These are phyloP conservation scores for Suillus hirtellus DNA, from an alignment of 768 basidiomycete species.

Conservation along the genomic window DNA sequence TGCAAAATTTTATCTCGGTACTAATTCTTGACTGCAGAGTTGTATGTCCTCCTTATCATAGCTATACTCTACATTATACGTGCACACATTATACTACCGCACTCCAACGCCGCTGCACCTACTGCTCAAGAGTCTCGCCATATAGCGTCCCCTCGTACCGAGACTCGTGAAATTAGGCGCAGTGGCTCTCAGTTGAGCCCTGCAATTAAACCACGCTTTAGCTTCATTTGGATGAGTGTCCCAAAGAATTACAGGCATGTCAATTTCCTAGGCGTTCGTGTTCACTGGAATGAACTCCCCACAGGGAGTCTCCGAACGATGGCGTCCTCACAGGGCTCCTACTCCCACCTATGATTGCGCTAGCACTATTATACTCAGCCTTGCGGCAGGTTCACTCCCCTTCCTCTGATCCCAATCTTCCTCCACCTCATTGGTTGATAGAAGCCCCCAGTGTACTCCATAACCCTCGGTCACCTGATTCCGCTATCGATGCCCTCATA, in stretches of 20 bases:
- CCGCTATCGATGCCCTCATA: conserved; percentile 55
- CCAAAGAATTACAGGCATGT: conserved; percentile 80
- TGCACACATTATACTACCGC: conserved; percentile 53
- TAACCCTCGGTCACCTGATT: conserved; percentile 40
- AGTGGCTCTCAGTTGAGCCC: conserved; percentile 24
- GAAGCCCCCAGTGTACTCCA: conserved; percentile 65
- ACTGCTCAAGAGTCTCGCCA: conserved; percentile 20
- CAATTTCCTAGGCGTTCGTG: conserved; percentile 16
- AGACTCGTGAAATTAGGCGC: conserved; percentile 50
- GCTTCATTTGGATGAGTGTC: conserved; percentile 88
- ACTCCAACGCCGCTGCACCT: conserved; percentile 17
- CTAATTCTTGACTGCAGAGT: conserved; percentile 42
- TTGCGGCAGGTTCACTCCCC: conserved; percentile 37
- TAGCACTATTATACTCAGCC: conserved; percentile 62
- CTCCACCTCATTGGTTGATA: conserved; percentile 74
- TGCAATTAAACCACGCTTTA: conserved; percentile 52
- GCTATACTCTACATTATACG: conserved; percentile 64
- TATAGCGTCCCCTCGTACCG: conserved; percentile 45
- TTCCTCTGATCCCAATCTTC: conserved; percentile 29
- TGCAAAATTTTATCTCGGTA: conserved; percentile 9
- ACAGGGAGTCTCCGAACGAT: conserved; percentile 80
- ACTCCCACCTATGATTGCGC: conserved; percentile 79
- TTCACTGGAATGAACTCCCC: conserved; percentile 14
- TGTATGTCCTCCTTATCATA: conserved; percentile 51
- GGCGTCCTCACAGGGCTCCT: conserved; percentile 82